Base-by-base conservation (phyloP, 2,329 filamentous ascomycete species). In the Ophiocordyceps camponoti-saundersi region DNA sequence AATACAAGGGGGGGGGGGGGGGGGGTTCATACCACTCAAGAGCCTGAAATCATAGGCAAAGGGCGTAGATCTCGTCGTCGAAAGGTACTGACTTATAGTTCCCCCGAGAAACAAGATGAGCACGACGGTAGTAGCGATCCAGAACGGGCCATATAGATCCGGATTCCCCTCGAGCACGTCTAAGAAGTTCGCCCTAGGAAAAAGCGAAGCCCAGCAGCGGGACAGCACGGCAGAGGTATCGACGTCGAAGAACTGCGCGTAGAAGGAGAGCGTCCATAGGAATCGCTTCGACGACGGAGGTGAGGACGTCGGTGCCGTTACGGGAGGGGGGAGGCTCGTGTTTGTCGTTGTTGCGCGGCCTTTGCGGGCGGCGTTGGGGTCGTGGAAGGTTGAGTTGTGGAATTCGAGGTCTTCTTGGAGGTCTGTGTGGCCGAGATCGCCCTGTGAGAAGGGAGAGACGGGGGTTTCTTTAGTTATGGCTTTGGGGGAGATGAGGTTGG, bases 331-430 rank as follows among this genome's bases (percentile, higher is more conserved):
- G 2, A 80, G 77, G 15, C 77, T 68, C 4, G 67, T 58, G 6
- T 65, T 56, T n/a, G 63, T 68, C 3, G 67, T 58, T 6, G 65
- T 56, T n/a, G 63, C 58, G 47, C 62, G 58, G 48, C 62, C 67
- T 54, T 75, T 73, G 53, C 73, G 69, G 34, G 15, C n/a, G 45
- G 66, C 68, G 50, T 68, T 64, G 16, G 71, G 60, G 48, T 79
- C 79, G 57, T 80, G 77, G 65, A 93, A 93, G 70, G 85, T 78
- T 53, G 89, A 95, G 60, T 80, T 85, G 73, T 98, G 92, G 71
- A 98, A 98, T 75, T 96, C 92, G 63, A 98, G 88, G 67, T 96
- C 92, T 65, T 95, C 90, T 72, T 95, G 88, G 22, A 98, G 82
- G 65, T 98, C 92, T 48, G 92, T 98, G 68, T 95, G 89, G 58